These are phyloP conservation scores for Huiozyma sinensis DNA, from an alignment of 805 yeast genomes.

Conservation along the genomic window DNA sequence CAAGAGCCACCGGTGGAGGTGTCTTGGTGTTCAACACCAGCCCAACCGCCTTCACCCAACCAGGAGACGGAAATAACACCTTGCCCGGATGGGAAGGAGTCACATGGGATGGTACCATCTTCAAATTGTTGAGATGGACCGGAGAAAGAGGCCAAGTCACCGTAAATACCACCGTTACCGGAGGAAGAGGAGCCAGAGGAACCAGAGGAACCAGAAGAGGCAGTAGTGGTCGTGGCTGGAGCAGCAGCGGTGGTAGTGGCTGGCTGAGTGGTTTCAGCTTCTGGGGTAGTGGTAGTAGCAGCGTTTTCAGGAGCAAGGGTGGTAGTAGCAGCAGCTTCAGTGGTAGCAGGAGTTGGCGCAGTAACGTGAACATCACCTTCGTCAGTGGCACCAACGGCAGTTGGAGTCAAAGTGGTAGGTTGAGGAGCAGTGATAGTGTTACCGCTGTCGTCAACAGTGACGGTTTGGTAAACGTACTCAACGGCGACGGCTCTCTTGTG, in stretches of 20 bases:
- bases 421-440: slow-evolving; percentile 26
- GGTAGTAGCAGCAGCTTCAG: slow-evolving; percentile 4
- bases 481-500: slow-evolving; percentile 44
- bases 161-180: slow-evolving; percentile 32
- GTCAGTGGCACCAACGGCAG: slow-evolving; percentile 1
- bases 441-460: slow-evolving; percentile 42
- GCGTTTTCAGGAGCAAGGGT: slow-evolving; percentile 13
- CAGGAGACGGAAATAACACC: slow-evolving; percentile 59
- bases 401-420: slow-evolving; percentile 1
- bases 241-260: slow-evolving; percentile 20
- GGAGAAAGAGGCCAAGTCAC: slow-evolving; percentile 50
- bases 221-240: slow-evolving; percentile 17
- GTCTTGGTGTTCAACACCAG: slow-evolving; percentile 28
- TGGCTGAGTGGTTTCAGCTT: slow-evolving; percentile 15
- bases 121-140: slow-evolving; percentile 50
- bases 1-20: slow-evolving; percentile 62
- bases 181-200: slow-evolving; percentile 27
- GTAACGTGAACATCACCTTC: neutral
- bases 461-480: slow-evolving; percentile 44
- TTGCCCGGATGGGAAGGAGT: slow-evolving; percentile 60
- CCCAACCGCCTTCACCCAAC: slow-evolving; percentile 44
- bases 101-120: slow-evolving; percentile 64
- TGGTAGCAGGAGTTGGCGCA: neutral
- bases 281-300: slow-evolving; percentile 14
- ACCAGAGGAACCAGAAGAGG: slow-evolving; percentile 17